Evolutionary conservation across 1,284 basidiomycete genomes (phyloP).

Genomic region (Austroboletus rostrupii): DNA sequence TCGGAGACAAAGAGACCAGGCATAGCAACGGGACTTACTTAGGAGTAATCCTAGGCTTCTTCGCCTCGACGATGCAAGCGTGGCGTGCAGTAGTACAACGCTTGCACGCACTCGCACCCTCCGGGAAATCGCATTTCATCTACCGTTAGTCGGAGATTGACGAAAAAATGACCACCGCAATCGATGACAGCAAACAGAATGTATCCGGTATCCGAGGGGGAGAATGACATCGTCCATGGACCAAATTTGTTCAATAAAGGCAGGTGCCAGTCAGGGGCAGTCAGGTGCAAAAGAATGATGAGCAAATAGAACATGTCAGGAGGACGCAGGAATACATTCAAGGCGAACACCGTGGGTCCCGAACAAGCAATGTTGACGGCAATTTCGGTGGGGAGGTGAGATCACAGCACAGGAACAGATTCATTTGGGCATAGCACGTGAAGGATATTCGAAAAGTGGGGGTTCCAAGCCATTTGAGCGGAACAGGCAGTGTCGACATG

Average conservation of each 20-base stretch:
- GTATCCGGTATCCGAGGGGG: conserved; percentile 2
- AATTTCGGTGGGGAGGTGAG: conserved; percentile 1
- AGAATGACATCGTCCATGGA: conserved; percentile 8
- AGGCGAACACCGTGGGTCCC: conserved; percentile 10
- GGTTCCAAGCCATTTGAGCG: background rate
- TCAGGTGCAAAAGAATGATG: conserved; percentile 6
- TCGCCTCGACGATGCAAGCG: conserved; percentile 73
- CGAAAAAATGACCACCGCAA: conserved; percentile 8
- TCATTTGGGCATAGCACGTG: conserved; percentile 1
- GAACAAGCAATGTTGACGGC: conserved; percentile 5
- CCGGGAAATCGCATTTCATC: conserved; percentile 81
- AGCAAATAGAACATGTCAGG: background rate
- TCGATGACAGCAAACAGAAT: conserved; percentile 6
- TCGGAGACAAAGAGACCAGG: conserved; percentile 1
- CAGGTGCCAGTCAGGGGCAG: conserved; percentile 2
- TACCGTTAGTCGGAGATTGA: conserved; percentile 28
- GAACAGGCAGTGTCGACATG: conserved; percentile 15
- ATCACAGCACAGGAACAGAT: background rate
- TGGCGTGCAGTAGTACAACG: conserved; percentile 67
- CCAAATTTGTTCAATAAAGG: conserved; percentile 4
- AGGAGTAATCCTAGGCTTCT: conserved; percentile 69
- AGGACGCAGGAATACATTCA: conserved; percentile 4
- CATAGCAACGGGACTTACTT: conserved; percentile 55
- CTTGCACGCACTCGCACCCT: conserved; percentile 63
- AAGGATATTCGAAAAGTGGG: background rate